Evolutionary conservation across 2,329 filamentous ascomycete species (phyloP), one percentile per base, ranked within the genome.

Genomic region (Aureobasidium sp.): DNA sequence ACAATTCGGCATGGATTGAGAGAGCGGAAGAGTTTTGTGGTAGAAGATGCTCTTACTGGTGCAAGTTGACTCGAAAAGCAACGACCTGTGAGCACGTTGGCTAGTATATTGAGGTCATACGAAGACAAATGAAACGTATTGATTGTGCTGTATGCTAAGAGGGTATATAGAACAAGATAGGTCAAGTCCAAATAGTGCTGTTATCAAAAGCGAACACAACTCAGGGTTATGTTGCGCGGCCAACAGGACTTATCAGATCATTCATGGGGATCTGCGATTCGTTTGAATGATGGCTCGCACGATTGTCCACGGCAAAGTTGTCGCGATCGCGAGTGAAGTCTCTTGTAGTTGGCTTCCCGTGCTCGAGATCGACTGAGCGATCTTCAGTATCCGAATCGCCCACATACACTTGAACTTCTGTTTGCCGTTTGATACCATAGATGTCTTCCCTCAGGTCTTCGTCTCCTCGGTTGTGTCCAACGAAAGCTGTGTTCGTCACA

Each of bases 241-340:
- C 54, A 37, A 37, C 29, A 29, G 41, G 54, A n/a, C 41, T 36
- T 9, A 6, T 14, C 10, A 61, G 21, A 16, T 61, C 59, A 8
- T 55, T 34, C 59, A 61, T 54, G 2, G 59, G 49, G 10, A 61
- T 57, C 36, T 61, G 59, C 9, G 59, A 61, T 8, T 51, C 50
- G n/a, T 57, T 41, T 3, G 59, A 57, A 1, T 48, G 41, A 9
- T 41, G 49, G 14, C 51, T 51, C 3, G 5, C 41, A 1, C 39
- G 25, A 8, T 32, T 39, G 16, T 25, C 6, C 8, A 16, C 37
- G 8, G 37, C 32, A 7, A 34, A 34, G 4, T 8, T 16, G n/a
- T 45, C 39, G 27, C 53, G 53, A n/a, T 58, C 54, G 25, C 32
- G 54, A 0, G 54, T 58, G 54, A 58, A 58, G 13, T 54, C 51